Conservation (phyloP, 192 early-diverging fungal genomes). For the Backusella parvicylindrica region DNA sequence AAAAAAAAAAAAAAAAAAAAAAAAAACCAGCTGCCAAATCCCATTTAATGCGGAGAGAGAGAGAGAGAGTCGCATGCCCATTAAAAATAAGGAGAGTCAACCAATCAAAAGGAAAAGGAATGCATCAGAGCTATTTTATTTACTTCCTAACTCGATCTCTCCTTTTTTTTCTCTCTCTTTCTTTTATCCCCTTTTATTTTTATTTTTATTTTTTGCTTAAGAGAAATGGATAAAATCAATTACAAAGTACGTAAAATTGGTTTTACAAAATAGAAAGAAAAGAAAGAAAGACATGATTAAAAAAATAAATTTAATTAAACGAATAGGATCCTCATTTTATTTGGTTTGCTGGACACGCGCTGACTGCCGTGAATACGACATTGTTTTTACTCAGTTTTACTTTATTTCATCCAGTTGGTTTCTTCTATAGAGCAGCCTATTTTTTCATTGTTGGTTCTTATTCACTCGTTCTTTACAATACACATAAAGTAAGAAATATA, state of each 20-base stretch:
- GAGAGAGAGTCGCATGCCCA: not conserved
- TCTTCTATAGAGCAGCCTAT: conserved; percentile 24
- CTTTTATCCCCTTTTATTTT: not conserved
- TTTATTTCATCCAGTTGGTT: conserved; percentile 12
- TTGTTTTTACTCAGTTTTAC: conserved; percentile 22
- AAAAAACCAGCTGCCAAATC: not conserved
- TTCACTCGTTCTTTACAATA: conserved; percentile 25
- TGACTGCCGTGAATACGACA: not conserved
- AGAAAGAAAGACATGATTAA: not conserved
- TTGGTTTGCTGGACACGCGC: conserved; percentile 30
- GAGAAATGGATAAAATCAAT: not conserved
- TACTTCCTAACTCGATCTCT: not conserved
- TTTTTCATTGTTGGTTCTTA: conserved; percentile 18
- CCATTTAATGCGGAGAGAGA: not conserved
- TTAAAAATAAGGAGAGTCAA: not conserved
- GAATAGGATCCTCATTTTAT: conserved; percentile 22
- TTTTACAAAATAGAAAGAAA: not conserved
- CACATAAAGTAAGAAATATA: conserved; percentile 20
- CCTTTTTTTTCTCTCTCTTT: not conserved
- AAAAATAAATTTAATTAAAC: no score
- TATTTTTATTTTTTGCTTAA: not conserved
- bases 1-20: not conserved
- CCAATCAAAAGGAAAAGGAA: not conserved
- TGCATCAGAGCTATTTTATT: not conserved
- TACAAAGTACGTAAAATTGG: not conserved